Conservation (phyloP, 768 basidiomycete genomes). For the Cystobasidium tubakii region DNA sequence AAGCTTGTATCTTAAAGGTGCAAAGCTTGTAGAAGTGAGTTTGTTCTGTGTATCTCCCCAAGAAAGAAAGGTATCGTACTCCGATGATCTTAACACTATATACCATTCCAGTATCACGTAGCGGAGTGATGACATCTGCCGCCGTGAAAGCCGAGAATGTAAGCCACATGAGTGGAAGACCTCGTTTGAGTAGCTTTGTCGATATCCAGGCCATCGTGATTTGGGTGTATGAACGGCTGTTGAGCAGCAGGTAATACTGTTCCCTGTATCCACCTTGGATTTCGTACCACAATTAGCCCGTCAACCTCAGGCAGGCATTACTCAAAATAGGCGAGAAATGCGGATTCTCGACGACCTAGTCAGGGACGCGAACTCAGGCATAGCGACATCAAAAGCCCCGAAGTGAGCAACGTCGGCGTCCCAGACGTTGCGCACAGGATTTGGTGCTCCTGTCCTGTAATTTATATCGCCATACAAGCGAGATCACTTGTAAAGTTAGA, state of each 20-base stretch:
- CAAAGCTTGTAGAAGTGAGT: slow-evolving; percentile 32
- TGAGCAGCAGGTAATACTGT: too few relatives aligned
- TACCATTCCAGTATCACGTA: background rate
- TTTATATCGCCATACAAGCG: too few relatives aligned
- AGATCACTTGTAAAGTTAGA: too few relatives aligned
- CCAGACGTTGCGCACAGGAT: too few relatives aligned
- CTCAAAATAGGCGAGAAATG: too few relatives aligned
- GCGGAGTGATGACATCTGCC: slow-evolving; percentile 13
- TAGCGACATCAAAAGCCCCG: too few relatives aligned
- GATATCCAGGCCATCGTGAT: slow-evolving; percentile 8
- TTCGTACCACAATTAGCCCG: too few relatives aligned
- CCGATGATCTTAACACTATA: slow-evolving; percentile 14
- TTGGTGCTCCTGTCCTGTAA: too few relatives aligned
- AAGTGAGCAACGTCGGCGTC: too few relatives aligned
- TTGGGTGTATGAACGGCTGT: background rate
- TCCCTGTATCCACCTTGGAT: too few relatives aligned
- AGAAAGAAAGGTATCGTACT: slow-evolving; percentile 16
- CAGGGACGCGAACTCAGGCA: too few relatives aligned
- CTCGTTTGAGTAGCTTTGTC: background rate
- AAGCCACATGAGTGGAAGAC: background rate
- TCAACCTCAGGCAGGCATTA: background rate
- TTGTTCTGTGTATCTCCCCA: slow-evolving; percentile 31
- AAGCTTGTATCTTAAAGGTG: background rate
- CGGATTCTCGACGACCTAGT: too few relatives aligned
- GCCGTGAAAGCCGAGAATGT: background rate